phyloP scores from a whole-genome alignment of 2,329 filamentous ascomycete species.

The Fusarium tricinctum region DNA sequence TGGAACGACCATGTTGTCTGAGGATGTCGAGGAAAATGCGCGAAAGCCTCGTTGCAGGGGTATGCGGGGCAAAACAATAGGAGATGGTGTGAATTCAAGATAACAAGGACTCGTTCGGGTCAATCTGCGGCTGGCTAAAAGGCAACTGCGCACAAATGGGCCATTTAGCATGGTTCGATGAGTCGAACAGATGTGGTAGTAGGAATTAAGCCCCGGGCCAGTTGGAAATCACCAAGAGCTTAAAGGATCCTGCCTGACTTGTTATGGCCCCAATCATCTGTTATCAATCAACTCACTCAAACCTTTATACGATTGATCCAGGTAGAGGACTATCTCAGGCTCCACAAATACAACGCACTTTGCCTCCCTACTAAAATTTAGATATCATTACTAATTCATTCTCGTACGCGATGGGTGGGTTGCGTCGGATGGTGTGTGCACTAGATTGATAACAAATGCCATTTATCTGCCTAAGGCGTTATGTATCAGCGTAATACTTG shows the following conservation, averaged over 20 bases:
- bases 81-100: no score
- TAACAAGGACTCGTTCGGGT: background rate
- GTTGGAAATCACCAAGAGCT: background rate
- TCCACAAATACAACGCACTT: background rate
- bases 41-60: background rate
- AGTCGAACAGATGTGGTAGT: background rate
- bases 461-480: background rate
- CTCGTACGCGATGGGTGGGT: background rate
- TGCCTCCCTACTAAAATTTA: background rate
- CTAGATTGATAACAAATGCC: background rate
- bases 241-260: background rate
- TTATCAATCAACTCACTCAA: background rate
- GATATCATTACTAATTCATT: background rate
- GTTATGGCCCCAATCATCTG: background rate
- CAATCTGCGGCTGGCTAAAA: conserved; percentile 1
- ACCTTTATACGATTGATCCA: background rate
- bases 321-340: background rate
- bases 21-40: background rate
- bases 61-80: background rate
- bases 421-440: background rate
- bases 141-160: background rate
- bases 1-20: background rate
- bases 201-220: background rate
- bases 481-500: background rate
- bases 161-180: background rate